A percentile compares a stretch with the other conserved stretches of the same genome.
These are phyloP conservation scores for Colletotrichum tamarilloi DNA, from an alignment of 2,329 filamentous ascomycete genomes.

Conservation along the genomic window DNA sequence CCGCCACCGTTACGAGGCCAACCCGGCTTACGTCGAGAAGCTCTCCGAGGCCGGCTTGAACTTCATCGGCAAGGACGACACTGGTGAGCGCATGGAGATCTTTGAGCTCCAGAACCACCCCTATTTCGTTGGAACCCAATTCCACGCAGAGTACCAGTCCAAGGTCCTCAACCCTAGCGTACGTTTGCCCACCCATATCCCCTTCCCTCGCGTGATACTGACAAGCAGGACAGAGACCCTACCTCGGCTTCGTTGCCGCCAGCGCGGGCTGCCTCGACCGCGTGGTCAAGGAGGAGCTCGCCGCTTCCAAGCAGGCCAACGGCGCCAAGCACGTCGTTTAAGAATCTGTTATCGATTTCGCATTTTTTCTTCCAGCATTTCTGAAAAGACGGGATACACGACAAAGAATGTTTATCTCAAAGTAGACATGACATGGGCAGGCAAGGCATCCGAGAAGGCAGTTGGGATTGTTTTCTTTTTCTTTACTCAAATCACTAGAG, in stretches of 20 bases:
- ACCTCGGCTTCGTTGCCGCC: slow-evolving; percentile 87
- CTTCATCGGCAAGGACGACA: slow-evolving; percentile 84
- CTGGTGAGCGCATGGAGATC: slow-evolving; percentile 83
- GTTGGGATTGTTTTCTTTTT: neutral
- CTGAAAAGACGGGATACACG: slow-evolving; percentile 7
- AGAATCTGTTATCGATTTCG: neutral
- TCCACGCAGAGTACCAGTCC: slow-evolving; percentile 87
- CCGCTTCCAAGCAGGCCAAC: slow-evolving; percentile 21
- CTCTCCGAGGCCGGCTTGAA: slow-evolving; percentile 76
- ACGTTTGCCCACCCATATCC: slow-evolving; percentile 50
- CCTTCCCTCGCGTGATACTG: slow-evolving; percentile 62
- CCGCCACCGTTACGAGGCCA: slow-evolving; percentile 91
- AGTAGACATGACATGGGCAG: slow-evolving; percentile 6
- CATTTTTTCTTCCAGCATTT: neutral
- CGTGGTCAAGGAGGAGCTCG: slow-evolving; percentile 44
- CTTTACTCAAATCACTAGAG: neutral
- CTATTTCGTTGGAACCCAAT: slow-evolving; percentile 85
- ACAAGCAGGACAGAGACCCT: slow-evolving; percentile 58
- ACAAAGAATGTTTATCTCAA: neutral
- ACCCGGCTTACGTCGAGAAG: slow-evolving; percentile 78
- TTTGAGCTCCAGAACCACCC: slow-evolving; percentile 86
- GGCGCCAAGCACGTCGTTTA: slow-evolving; percentile 31
- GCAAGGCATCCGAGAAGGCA: neutral
- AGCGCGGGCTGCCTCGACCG: slow-evolving; percentile 73
- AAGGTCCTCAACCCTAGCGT: slow-evolving; percentile 77